Evolutionary conservation across 345 rosid species (phyloP), one percentile per base, ranked within the genome.

Genomic region (Citrus mangshanensis): DNA sequence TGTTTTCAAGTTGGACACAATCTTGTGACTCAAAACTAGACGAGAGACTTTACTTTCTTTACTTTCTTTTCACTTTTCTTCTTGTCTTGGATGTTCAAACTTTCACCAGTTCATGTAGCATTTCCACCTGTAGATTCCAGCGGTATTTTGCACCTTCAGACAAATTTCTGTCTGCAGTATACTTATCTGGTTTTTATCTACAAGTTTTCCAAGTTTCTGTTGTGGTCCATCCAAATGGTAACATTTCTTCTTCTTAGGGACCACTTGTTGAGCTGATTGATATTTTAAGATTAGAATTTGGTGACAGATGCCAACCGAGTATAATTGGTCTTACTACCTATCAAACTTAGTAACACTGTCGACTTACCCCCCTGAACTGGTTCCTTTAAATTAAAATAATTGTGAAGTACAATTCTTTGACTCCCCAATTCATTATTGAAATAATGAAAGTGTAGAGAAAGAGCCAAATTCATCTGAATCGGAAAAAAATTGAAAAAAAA

Each of bases 21-120:
- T 80, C 24, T 80, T 21, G 28, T 75, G 70, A 46, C 59, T 66
- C 35, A 22, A 72, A 35, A 34, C 40, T 56, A 51, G 54, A 34
- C 2, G 82, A 58, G 28, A 28, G 38, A 18, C 32, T 59, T 32
- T 14, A 28, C 22, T 19, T 3, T 10, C 32, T 59, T 32, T 14
- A 28, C 22, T 19, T 3, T 10, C 9, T 42, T 42, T 58, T 13
- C 38, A 46, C 38, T 76, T 40, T 73, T 21, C 1, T 10, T 7
- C 70, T 32, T 51, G 37, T 75, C 49, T 49, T 2, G 24, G 7
- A 49, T 10, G 37, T 64, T 18, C 10, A 22, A 65, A 64, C 32
- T n/a, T 13, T 12, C 42, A 7, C 35, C 77, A 40, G 16, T 28
- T 21, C 4, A 22, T 40, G 16, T 38, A 63, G 70, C 28, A 75